Evolutionary conservation across 2,329 filamentous ascomycete species (phyloP), one percentile per base, ranked within the genome.

Genomic region (Polytolypa hystricis): DNA sequence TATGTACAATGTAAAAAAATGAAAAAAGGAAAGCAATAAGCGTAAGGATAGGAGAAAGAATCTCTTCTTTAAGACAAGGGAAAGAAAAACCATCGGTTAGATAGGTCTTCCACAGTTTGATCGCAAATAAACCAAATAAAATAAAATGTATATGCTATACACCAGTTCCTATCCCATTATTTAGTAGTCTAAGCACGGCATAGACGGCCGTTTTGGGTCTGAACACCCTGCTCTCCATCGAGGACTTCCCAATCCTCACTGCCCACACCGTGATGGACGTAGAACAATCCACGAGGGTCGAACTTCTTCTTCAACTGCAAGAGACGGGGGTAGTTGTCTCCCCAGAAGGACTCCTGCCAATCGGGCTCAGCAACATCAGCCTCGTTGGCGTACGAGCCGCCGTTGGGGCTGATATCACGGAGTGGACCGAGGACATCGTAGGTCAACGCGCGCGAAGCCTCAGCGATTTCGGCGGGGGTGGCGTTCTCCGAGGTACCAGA

Each of bases 241-340:
- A 50, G 52, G 5, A 64, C 55, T 50, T 55, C 28, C 21, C 21
- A 25, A 25, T 7, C 47, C 34, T 74, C 70, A 37, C 66, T 70
- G 0, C 70, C 71, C 4, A 74, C 70, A 4, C 56, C 64, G 14
- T 58, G 65, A 6, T 47, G 47, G 7, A 61, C 66, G 35, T 70
- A 70, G 20, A 69, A 70, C 6, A 73, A 34, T 3, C 49, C 49
- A 1, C 52, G 14, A 4, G 61, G 61, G 41, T 66, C 63, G 41
- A 57, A 64, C 35, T 58, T 56, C 5, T 48, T 40, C 53, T 66
- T 66, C 16, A 66, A 48, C 5, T 41, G 4, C 3, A 52, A 42
- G 15, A 65, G 47, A 2, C 38, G 48, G 1, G 41, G 41, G 30
- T 65, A 65, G 40, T 62, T 65, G 4, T 32, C 37, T 3, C 63